Base-by-base conservation (phyloP, 2,329 filamentous ascomycete species). In the Trichoderma sp. region DNA sequence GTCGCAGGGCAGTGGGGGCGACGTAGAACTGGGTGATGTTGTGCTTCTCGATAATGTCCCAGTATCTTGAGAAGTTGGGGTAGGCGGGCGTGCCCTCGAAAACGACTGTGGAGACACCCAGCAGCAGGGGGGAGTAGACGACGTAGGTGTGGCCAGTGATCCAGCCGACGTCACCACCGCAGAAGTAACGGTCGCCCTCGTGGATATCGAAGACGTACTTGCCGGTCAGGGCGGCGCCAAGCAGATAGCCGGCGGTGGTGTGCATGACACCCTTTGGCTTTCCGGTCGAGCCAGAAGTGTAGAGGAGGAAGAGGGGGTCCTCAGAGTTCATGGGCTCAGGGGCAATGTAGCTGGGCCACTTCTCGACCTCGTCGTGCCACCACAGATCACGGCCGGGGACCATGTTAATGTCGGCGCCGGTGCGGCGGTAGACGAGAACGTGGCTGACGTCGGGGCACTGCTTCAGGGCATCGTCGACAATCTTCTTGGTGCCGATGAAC, bases 121-220 rank as follows among this genome's bases (percentile, higher is more conserved):
- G 88, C 52, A 99, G 84, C 61, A 99, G 84, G 69, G 95, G 95
- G 12, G 95, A 93, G 76, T 99, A 99, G 45, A 99, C 94, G 64
- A 98, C 94, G 73, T 99, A 99, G 26, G 95, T 97, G 81, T 99
- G 95, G 19, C 95, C 95, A 34, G 95, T 99, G 76, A 99, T 98
- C 95, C 95, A 99, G 69, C 95, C 95, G 50, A 99, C 94, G 74
- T 99, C 95, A 77, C 95, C 95, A 78, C 93, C 95, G 73, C 95
- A 99, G 85, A 98, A 98, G 85, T 95, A 97, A 69, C 87, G 88
- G 78, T 99, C 95, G 62, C 90, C 88, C 68, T 93, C 90, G 77
- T 99, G 95, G 69, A 99, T 96, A 77, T 99, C 95, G 76, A 99
- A 99, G 68, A 98, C 94, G 78, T 99, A 98, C 81, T 98, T 99